Base-by-base conservation (phyloP, 768 basidiomycete species). In the Serpula lacrymans region DNA sequence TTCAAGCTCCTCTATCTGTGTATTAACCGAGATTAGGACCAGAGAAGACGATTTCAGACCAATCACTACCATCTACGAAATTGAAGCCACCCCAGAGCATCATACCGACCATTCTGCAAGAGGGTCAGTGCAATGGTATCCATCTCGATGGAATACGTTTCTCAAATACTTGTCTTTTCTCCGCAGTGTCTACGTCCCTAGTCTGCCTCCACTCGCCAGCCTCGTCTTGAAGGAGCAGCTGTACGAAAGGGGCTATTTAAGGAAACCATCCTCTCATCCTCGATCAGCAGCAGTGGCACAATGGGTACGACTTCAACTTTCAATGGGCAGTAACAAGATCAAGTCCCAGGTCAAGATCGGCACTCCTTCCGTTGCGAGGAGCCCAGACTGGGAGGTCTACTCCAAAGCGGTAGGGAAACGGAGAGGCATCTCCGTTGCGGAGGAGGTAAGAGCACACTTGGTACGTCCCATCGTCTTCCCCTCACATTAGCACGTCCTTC, bases 171-270 rank as follows among this genome's bases (percentile, higher is more conserved):
- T n/a, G n/a, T n/a, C n/a, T n/a, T n/a, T n/a, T n/a, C n/a, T n/a
- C n/a, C n/a, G n/a, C n/a, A n/a, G n/a, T n/a, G n/a, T n/a, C n/a
- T n/a, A n/a, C n/a, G n/a, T n/a, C n/a, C n/a, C n/a, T n/a, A n/a
- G 37, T 46, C 47, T 59, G 20, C 48, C 48, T 1, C 58, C 57
- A 8, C 36, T 62, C 23, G 60, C 60, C 1, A 59, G 60, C 14
- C 45, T 62, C 36, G 24, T n/a, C 8, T 37, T 62, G 38, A 59
- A 42, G 38, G 47, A 62, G 36, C 59, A 62, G 34, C 44, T 62
- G 3, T 62, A 54, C 34, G 26, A 32, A 38, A 47, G 47, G 38
- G 60, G 60, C 13, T 62, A 59, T 44, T 13, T 57, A 30, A 52
- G 42, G 42, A 42, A 48, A 34, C 54, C 53, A 31, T 5, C 31